Percentiles rank a stretch among this genome's conserved stretches.
These are phyloP conservation scores for Dillenia suffruticosa DNA, from an alignment of 164 flowering plant genomes.

Conservation along the genomic window DNA sequence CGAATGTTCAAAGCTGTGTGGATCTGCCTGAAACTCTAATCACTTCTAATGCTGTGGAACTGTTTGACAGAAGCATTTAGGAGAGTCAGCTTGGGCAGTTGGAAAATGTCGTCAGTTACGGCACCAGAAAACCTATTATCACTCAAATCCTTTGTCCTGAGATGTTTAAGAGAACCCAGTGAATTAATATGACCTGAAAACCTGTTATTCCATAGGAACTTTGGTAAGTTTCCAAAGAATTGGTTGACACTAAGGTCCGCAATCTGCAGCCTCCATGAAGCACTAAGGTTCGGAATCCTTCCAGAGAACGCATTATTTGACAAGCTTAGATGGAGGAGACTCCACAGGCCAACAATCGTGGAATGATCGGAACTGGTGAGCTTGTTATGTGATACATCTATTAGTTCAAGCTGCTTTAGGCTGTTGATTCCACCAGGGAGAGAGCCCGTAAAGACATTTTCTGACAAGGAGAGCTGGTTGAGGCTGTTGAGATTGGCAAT, in stretches of 20 bases:
- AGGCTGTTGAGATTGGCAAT: slow-evolving; percentile 25
- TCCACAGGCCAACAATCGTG: slow-evolving; percentile 9
- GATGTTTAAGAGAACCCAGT: slow-evolving; percentile 13
- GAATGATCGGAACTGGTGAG: slow-evolving; percentile 30
- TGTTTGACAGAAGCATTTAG: slow-evolving; percentile 31
- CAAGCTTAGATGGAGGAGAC: slow-evolving; percentile 17
- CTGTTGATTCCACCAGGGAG: slow-evolving; percentile 17
- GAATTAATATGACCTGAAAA: slow-evolving; percentile 30
- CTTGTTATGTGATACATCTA: slow-evolving; percentile 31
- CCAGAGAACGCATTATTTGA: slow-evolving; percentile 31
- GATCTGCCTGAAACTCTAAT: slow-evolving; percentile 3
- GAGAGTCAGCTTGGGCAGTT: slow-evolving; percentile 19
- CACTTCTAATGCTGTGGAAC: slow-evolving; percentile 24
- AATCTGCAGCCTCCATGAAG: slow-evolving; percentile 29
- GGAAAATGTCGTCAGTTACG: slow-evolving; percentile 9
- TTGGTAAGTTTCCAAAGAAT: slow-evolving; percentile 28
- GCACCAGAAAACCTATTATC: slow-evolving; percentile 34
- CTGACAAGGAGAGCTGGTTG: slow-evolving; percentile 18
- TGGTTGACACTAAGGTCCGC: slow-evolving; percentile 30
- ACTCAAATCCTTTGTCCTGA: slow-evolving; percentile 28
- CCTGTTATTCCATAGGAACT: slow-evolving; percentile 19
- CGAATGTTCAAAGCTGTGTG: slow-evolving; percentile 23
- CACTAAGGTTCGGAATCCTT: slow-evolving; percentile 27
- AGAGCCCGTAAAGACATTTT: slow-evolving; percentile 32
- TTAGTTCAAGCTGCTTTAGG: slow-evolving; percentile 20